Evolutionary conservation across 2,329 filamentous ascomycete genomes (phyloP).

Genomic region (Blastomyces parvus): DNA sequence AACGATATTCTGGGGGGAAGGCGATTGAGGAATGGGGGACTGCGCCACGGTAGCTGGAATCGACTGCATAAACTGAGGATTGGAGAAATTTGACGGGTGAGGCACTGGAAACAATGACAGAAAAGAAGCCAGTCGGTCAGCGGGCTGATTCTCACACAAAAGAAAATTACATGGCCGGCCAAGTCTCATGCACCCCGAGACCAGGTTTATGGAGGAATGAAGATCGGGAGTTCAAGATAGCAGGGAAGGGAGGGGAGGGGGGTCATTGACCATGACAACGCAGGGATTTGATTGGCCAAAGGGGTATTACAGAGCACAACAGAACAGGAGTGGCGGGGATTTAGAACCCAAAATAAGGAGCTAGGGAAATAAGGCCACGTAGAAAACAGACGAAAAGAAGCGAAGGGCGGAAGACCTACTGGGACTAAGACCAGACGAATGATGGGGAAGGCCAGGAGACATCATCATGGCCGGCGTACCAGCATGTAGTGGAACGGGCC

Average conservation of each 20-base stretch:
- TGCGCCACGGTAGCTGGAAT: slow-evolving; percentile 3
- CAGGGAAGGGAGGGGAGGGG: neutral
- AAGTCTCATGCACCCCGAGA: neutral
- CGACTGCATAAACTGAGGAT: slow-evolving; percentile 8
- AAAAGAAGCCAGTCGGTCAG: neutral
- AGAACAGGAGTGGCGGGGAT: neutral
- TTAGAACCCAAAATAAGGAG: neutral
- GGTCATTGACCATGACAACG: neutral
- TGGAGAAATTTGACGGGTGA: slow-evolving; percentile 4
- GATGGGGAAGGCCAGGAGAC: slow-evolving; percentile 14
- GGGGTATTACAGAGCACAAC: neutral
- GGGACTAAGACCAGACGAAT: slow-evolving; percentile 11
- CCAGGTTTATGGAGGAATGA: neutral
- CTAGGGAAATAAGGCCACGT: slow-evolving; percentile 3
- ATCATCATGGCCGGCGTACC: slow-evolving; percentile 15
- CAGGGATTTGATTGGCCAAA: neutral
- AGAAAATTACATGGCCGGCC: neutral
- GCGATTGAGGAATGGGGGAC: slow-evolving; percentile 8
- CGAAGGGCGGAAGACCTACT: slow-evolving; percentile 11
- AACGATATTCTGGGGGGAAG: slow-evolving; percentile 9
- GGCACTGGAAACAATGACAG: slow-evolving; percentile 2
- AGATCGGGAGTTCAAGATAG: neutral
- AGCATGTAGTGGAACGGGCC: slow-evolving; percentile 13
- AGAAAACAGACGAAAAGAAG: neutral
- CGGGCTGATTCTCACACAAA: neutral